These are phyloP conservation scores for Staphylotrichum longicolle DNA, from an alignment of 495 filamentous ascomycete genomes.

Conservation along the genomic window DNA sequence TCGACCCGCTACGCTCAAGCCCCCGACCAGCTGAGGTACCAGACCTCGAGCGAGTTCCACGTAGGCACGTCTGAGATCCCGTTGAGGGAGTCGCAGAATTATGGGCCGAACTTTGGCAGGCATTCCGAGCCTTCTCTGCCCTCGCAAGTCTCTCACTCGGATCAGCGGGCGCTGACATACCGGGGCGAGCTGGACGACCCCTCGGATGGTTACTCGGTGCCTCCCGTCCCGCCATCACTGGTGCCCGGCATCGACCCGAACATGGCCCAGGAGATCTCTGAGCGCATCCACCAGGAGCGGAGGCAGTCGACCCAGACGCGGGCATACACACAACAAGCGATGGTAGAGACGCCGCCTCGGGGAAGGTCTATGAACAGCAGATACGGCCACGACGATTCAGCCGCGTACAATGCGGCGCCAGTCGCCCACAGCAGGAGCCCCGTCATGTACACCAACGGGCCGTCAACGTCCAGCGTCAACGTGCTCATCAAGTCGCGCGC, in stretches of 20 bases:
- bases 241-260: slow-evolving; percentile 66
- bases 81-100: slow-evolving; percentile 19
- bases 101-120: slow-evolving; percentile 23
- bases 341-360: slow-evolving; percentile 37
- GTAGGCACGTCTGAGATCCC: slow-evolving; percentile 16
- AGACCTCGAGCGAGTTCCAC: slow-evolving; percentile 20
- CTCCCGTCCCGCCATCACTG: slow-evolving; percentile 62
- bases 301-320: slow-evolving; percentile 35
- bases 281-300: slow-evolving; percentile 50
- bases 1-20: background rate
- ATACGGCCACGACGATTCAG: slow-evolving; percentile 30
- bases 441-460: slow-evolving; percentile 43
- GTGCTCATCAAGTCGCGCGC: slow-evolving; percentile 44
- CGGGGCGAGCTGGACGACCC: slow-evolving; percentile 39
- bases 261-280: slow-evolving; percentile 56
- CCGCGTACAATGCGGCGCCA: slow-evolving; percentile 23
- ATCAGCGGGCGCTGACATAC: slow-evolving; percentile 27
- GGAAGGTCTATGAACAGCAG: slow-evolving; percentile 42
- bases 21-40: slow-evolving; percentile 16
- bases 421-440: slow-evolving; percentile 29
- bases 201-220: slow-evolving; percentile 37
- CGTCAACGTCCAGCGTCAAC: slow-evolving; percentile 35
- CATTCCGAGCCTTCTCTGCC: slow-evolving; percentile 31
- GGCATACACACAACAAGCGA: slow-evolving; percentile 41
- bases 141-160: slow-evolving; percentile 21